Evolutionary conservation across 805 yeast species (phyloP), one percentile per base, ranked within the genome.

Genomic region (Candida tallmaniae): DNA sequence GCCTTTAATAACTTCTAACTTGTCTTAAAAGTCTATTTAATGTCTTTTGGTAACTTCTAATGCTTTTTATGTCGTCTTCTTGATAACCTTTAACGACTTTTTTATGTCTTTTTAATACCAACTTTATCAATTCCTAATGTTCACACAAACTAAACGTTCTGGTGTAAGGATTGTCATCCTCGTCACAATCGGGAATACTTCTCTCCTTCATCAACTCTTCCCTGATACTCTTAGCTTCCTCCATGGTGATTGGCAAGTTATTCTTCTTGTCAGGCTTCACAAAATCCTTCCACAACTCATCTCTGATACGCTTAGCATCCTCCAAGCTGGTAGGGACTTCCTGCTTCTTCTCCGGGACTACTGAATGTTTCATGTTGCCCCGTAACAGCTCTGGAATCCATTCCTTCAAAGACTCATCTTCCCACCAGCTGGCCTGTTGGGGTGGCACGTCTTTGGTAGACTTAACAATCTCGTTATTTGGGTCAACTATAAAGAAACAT

Each of bases 401-500:
- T n/a, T n/a, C n/a, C n/a, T n/a, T n/a, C n/a, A n/a, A n/a, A n/a
- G n/a, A n/a, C n/a, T n/a, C n/a, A n/a, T n/a, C n/a, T n/a, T 45
- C 44, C 50, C 52, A 50, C 71, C 70, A 65, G 7, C 45, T 49
- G 23, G 42, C 28, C 38, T 62, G 68, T 41, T 63, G 70, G 2
- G 67, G 67, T 4, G 68, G 67, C 3, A 65, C 68, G 3, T 50
- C 39, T 2, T 46, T 56, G 0, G 67, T 51, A 3, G 62, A 21
- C 2, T 47, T 35, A 1, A 62, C 63, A 11, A 23, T 27, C 2
- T 50, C 45, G 39, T 62, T 55, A 37, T 46, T 34, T 1, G 69
- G 70, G 35, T 64, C 69, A 11, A 54, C 58, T 4, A 66, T 14
- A 34, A 65, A 66, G 38, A 64, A 61, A 31, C 69, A 62, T 33